Base-by-base conservation (phyloP, 306 rosid genomes). In the Sicyos edulis region DNA sequence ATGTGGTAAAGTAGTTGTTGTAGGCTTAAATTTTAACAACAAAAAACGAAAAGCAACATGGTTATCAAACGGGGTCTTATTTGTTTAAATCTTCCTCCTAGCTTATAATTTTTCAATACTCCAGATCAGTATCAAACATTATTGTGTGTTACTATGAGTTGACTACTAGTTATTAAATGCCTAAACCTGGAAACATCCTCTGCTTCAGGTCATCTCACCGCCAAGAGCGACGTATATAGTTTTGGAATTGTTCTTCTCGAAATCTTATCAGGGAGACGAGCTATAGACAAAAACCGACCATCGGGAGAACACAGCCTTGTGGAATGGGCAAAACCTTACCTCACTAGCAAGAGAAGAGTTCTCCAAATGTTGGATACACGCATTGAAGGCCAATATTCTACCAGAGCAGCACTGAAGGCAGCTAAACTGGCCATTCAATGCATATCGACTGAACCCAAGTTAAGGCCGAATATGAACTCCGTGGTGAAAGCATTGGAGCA, bases 161-260 rank as follows among this genome's bases (percentile, higher is more conserved):
- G 37, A 66, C 37, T 66, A 66, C 19, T 5, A 5, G 54, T 19
- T 65, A 19, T 45, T 10, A 6, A 67, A 67, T 49, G 19, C 10
- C 19, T 21, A 66, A 66, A 47, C 37, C 26, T 44, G 12, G 54
- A 20, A 13, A 22, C 6, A 37, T 47, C 16, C 16, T 26, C 79
- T 47, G 75, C 65, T 73, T 75, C 79, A 95, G 99, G 99, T 69
- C 97, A 95, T 81, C 83, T 95, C 74, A 91, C 99, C 0, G 82
- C 86, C 58, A 95, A 70, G 87, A 95, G 99, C 11, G 99, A 95
- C 20, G 89, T 91, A 32, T 95, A 95, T 82, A 91, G 96, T 71
- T 95, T 89, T 13, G 99, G 99, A 34, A 97, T 95, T 16, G 99
- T 95, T 52, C 86, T 95, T 32, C 96, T 95, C 0, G 99, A 95